phyloP scores from a whole-genome alignment of 1,284 basidiomycete genomes.

The Rhodofomes roseus region DNA sequence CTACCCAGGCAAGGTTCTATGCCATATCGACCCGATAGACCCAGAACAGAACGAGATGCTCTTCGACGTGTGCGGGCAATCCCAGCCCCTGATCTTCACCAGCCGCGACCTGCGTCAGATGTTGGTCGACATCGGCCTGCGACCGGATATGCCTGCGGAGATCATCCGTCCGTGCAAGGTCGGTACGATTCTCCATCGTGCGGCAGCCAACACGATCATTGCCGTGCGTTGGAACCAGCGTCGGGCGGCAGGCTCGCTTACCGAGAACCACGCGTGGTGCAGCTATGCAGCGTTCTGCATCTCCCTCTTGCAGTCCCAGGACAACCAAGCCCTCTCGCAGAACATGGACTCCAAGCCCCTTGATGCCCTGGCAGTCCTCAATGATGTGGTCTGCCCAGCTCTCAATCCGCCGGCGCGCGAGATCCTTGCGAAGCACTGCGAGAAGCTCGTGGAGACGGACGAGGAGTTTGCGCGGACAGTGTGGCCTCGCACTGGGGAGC shows the following conservation, averaged over 20 bases:
- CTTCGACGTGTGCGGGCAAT: slow-evolving; percentile 27
- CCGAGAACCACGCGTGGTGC: slow-evolving; percentile 6
- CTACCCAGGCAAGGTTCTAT: slow-evolving; percentile 49
- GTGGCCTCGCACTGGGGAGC: slow-evolving; percentile 22
- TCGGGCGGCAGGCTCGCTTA: neutral
- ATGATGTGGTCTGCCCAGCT: slow-evolving; percentile 8
- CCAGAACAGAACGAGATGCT: slow-evolving; percentile 14
- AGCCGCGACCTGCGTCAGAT: slow-evolving; percentile 24
- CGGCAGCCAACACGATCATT: slow-evolving; percentile 14
- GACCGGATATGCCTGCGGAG: slow-evolving; percentile 9
- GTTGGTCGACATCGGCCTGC: slow-evolving; percentile 27
- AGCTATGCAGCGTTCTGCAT: slow-evolving; percentile 8
- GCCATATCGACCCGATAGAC: slow-evolving; percentile 14
- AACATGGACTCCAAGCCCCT: slow-evolving; percentile 13
- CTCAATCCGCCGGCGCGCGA: neutral
- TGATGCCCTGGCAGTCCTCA: slow-evolving; percentile 11
- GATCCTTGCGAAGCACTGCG: slow-evolving; percentile 15
- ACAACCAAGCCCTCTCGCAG: slow-evolving; percentile 4
- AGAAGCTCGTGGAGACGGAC: slow-evolving; percentile 29
- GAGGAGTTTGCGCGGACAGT: slow-evolving; percentile 26
- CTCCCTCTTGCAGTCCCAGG: slow-evolving; percentile 4
- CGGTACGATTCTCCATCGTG: slow-evolving; percentile 12
- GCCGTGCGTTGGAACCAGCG: slow-evolving; percentile 6
- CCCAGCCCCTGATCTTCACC: slow-evolving; percentile 13
- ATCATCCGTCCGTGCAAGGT: slow-evolving; percentile 8